Base-by-base conservation (phyloP, 768 basidiomycete genomes). In the Amanita thiersii region DNA sequence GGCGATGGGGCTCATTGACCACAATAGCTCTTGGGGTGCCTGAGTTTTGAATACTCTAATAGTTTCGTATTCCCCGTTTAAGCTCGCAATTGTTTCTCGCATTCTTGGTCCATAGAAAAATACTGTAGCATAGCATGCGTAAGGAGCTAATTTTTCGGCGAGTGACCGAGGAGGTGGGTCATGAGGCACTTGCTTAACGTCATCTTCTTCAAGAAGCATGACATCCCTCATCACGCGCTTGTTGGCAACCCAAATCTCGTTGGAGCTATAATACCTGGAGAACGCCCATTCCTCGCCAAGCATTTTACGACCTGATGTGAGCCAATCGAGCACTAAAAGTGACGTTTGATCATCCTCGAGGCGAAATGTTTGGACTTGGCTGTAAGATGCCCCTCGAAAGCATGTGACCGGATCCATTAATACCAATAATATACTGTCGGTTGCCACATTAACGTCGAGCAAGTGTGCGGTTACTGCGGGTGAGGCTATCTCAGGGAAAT, bases 341-440 rank as follows among this genome's bases (percentile, higher is more conserved):
- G 84, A 86, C 6, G 82, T 72, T 20, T 17, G 42, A 31, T 68
- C 68, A 7, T 52, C 52, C 6, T 69, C 69, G 25, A 96, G 69
- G 41, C 68, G 63, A 61, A 97, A 91, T 30, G 69, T 79, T 66
- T 98, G 94, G 2, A 67, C 63, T 56, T 97, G 93, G 45, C 73
- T 72, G 62, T 98, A 98, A 0, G 74, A 75, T 5, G 94, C 87
- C 15, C 71, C 68, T 19, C 76, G 75, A 64, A 94, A 98, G 60
- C 92, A 96, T 15, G 92, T 90, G 36, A 96, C 88, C 17, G 92
- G 89, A 53, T 94, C 86, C 1, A 92, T 93, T 20, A 98, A 76
- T 36, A 96, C 71, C 53, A 92, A 77, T 37, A 97, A 69, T 2
- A 74, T 65, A 28, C 80, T 69, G 1, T 59, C 53, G 1, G 73